Percentiles rank a stretch among this genome's conserved stretches.
Conservation (phyloP, 1,139 yeast species). For the Tardiomyces digboiensis region DNA sequence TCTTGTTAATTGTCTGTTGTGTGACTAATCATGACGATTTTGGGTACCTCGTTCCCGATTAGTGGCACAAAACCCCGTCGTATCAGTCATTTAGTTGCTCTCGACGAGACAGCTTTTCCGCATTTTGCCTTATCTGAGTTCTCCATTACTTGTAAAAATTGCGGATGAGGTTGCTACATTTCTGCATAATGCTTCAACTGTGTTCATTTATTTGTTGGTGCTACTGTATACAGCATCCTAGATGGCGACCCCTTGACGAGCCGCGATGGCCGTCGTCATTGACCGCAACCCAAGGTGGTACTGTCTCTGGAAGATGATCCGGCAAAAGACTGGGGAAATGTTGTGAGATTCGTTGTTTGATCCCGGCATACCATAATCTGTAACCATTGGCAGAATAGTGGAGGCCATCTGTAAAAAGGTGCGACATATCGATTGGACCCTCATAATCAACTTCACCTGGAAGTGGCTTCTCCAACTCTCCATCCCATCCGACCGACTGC, state of each 20-base stretch:
- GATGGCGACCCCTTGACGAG: too few relatives aligned
- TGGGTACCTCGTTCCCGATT: too few relatives aligned
- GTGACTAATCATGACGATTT: too few relatives aligned
- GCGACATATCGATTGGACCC: neutral
- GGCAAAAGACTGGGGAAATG: neutral
- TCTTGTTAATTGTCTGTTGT: too few relatives aligned
- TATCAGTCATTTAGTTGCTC: too few relatives aligned
- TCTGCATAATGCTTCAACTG: too few relatives aligned
- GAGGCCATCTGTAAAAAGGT: constrained; percentile 1
- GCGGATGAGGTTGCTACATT: too few relatives aligned
- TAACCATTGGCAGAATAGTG: constrained; percentile 1
- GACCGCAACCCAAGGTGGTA: neutral
- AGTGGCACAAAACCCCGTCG: too few relatives aligned
- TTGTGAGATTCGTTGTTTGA: neutral
- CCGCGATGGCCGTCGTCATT: neutral
- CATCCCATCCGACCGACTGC: neutral
- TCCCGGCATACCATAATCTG: neutral
- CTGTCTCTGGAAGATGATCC: neutral
- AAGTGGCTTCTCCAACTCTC: neutral
- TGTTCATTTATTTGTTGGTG: too few relatives aligned
- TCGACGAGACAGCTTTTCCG: too few relatives aligned
- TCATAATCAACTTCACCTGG: neutral
- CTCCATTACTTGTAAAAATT: too few relatives aligned
- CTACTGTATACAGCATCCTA: neutral
- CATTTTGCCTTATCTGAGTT: too few relatives aligned